These are phyloP conservation scores for Mortierella polycephala DNA, from an alignment of 371 early-diverging fungal species.

Conservation along the genomic window DNA sequence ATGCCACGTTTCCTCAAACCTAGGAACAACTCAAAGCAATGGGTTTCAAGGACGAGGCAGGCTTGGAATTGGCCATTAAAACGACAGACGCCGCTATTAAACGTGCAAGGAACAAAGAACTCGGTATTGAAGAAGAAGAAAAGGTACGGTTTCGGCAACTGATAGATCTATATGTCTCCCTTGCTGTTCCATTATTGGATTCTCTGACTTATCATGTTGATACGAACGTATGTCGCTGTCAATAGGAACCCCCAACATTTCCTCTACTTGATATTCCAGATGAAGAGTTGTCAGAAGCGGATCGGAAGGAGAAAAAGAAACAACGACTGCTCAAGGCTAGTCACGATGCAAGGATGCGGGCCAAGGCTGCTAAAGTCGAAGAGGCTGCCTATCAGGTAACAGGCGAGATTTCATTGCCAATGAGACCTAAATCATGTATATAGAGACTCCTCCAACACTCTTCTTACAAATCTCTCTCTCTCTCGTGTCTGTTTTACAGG, in stretches of 20 bases:
- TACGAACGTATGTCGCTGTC: no score
- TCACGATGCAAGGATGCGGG: constrained; percentile 83
- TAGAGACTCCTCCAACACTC: not conserved
- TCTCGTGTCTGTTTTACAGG: constrained; percentile 45
- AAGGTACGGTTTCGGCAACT: constrained; percentile 49
- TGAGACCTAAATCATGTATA: not conserved
- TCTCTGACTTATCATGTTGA: not conserved
- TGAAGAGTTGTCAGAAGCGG: constrained; percentile 78
- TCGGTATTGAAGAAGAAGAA: constrained; percentile 87
- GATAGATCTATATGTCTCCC: not conserved
- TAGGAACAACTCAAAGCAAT: constrained; percentile 69
- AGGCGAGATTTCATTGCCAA: not conserved
- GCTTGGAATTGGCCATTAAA: constrained; percentile 78
- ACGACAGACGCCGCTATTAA: constrained; percentile 73
- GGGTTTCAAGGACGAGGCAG: constrained; percentile 78
- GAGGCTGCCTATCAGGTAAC: constrained; percentile 67
- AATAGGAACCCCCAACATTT: constrained; percentile 76
- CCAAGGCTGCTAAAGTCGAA: constrained; percentile 83
- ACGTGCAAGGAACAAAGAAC: constrained; percentile 80
- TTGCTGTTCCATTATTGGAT: not conserved
- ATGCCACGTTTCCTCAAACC: not conserved
- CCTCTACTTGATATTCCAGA: constrained; percentile 85
- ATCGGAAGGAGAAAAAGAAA: constrained; percentile 86
- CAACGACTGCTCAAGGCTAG: constrained; percentile 85
- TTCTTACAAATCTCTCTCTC: no score